These are phyloP conservation scores for Apiospora kogelbergensis DNA, from an alignment of 2,329 filamentous ascomycete species.

Conservation along the genomic window DNA sequence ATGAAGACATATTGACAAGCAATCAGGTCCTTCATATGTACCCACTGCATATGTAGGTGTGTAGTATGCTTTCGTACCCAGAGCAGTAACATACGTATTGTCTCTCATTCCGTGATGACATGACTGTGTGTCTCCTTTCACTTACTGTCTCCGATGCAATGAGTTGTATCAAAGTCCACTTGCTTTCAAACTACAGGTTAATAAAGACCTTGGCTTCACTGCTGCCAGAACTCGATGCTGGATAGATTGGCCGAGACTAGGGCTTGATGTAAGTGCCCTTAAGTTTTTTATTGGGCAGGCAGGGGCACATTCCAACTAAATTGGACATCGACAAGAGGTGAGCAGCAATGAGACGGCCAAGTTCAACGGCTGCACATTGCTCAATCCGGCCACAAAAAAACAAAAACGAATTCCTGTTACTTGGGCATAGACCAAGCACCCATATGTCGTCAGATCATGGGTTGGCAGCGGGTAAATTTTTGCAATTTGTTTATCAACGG, in stretches of 20 bases:
- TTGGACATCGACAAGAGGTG: background rate
- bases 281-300: background rate
- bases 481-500: background rate
- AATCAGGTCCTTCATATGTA: background rate
- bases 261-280: background rate
- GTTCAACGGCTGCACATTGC: background rate
- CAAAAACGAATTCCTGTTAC: background rate
- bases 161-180: background rate
- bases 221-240: background rate
- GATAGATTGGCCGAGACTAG: background rate
- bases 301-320: background rate
- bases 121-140: background rate
- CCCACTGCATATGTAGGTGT: background rate
- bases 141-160: background rate
- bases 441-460: slow-evolving; percentile 5
- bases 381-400: background rate
- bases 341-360: background rate
- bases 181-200: background rate
- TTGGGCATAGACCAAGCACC: background rate
- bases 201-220: background rate
- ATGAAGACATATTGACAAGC: background rate
- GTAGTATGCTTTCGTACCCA: background rate
- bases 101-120: background rate
- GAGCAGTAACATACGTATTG: background rate
- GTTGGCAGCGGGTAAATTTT: background rate